Conservation (phyloP, 306 rosid genomes). For the Fragaria vesca region DNA sequence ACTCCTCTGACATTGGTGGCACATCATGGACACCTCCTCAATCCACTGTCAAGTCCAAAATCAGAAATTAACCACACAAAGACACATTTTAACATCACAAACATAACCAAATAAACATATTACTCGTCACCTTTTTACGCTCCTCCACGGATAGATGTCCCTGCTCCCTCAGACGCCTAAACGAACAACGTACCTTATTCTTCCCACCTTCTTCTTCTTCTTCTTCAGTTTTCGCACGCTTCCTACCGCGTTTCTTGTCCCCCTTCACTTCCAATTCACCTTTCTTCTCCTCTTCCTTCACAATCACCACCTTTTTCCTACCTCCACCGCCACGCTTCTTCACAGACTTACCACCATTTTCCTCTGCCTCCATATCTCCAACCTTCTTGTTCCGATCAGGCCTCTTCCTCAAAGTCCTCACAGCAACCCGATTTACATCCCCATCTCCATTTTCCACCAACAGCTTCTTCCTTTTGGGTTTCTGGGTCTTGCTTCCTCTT, state of each 20-base stretch:
- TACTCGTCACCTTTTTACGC: background rate
- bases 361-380: background rate
- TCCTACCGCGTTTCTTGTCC: background rate
- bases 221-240: background rate
- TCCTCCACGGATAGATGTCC: background rate
- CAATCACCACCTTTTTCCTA: too few species aligned
- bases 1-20: conserved; percentile 93
- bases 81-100: background rate
- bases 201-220: background rate
- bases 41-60: conserved; percentile 34
- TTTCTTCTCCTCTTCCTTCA: background rate
- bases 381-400: background rate
- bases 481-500: background rate
- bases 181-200: background rate
- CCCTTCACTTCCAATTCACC: background rate
- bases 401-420: conserved; percentile 1
- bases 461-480: background rate
- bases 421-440: background rate
- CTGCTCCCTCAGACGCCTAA: background rate
- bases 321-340: background rate
- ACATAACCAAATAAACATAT: too few species aligned
- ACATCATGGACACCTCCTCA: conserved; percentile 53
- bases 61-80: background rate
- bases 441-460: background rate
- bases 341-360: background rate